Percentiles rank a stretch among this genome's conserved stretches.
Evolutionary conservation across 805 yeast genomes (phyloP).

Genomic region (Phaffomyces thermotolerans): DNA sequence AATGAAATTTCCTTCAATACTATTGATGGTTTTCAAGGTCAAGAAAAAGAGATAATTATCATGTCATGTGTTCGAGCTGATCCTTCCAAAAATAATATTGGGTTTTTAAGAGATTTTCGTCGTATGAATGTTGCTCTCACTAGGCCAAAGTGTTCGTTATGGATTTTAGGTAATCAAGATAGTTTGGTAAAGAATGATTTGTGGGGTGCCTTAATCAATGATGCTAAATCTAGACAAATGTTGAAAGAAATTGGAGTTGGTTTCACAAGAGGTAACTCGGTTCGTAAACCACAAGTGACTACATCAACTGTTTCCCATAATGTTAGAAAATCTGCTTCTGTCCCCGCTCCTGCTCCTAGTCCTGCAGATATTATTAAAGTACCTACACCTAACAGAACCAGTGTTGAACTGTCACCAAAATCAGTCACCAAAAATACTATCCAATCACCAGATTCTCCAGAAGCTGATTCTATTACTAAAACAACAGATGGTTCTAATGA

Average conservation of each 20-base stretch:
- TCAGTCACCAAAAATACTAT: too few species aligned
- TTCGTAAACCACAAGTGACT: not conserved
- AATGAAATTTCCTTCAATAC: slow-evolving; percentile 82
- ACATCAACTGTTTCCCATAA: not conserved
- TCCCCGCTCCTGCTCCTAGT: too few species aligned
- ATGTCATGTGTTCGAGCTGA: slow-evolving; percentile 95
- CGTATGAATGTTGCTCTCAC: slow-evolving; percentile 97
- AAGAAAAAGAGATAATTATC: slow-evolving; percentile 89
- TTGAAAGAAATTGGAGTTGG: slow-evolving; percentile 13
- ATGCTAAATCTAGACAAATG: slow-evolving; percentile 48
- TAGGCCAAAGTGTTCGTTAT: slow-evolving; percentile 84
- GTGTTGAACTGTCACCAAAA: too few species aligned
- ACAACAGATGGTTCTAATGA: too few species aligned
- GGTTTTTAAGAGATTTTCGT: slow-evolving; percentile 83
- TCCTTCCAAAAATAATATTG: slow-evolving; percentile 51
- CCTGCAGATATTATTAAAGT: too few species aligned
- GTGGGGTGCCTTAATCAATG: slow-evolving; percentile 63
- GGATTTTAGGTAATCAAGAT: slow-evolving; percentile 82
- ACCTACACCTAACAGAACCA: too few species aligned
- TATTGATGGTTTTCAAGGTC: slow-evolving; percentile 97
- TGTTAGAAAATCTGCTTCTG: too few species aligned
- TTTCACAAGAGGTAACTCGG: slow-evolving; percentile 8
- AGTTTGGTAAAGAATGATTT: slow-evolving; percentile 58
- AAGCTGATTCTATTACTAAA: too few species aligned
- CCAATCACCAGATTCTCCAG: too few species aligned